Percentiles rank a stretch among this genome's conserved stretches.
Conservation (phyloP, 768 basidiomycete genomes). For the Rubroboletus pulcherrimus region DNA sequence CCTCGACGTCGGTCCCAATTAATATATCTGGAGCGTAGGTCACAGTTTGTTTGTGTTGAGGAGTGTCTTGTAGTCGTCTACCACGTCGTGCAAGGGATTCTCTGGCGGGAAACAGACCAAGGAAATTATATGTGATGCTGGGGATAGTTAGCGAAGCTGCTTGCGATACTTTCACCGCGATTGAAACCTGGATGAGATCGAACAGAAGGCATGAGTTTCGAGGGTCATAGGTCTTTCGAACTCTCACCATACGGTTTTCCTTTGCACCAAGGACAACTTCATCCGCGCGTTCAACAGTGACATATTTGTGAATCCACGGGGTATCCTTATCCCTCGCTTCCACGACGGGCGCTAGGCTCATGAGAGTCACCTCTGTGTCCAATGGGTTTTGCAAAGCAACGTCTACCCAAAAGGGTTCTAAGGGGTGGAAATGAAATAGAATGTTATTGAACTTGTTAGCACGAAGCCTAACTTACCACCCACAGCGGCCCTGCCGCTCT, state of each 20-base stretch:
- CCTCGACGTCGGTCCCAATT: constrained; percentile 58
- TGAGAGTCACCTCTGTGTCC: constrained; percentile 66
- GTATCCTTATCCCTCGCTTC: constrained; percentile 34
- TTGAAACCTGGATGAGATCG: constrained; percentile 46
- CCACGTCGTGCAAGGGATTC: constrained; percentile 74
- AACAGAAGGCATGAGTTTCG: neutral
- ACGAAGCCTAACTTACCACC: constrained; percentile 44
- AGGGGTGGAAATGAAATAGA: constrained; percentile 1
- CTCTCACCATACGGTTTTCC: constrained; percentile 61
- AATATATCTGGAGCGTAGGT: constrained; percentile 69
- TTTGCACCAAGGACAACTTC: constrained; percentile 60
- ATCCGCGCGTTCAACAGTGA: constrained; percentile 57
- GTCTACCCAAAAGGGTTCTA: constrained; percentile 79
- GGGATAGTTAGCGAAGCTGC: constrained; percentile 55
- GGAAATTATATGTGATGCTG: constrained; percentile 62
- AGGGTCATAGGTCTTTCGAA: neutral
- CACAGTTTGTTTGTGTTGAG: constrained; percentile 59
- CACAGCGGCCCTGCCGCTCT: constrained; percentile 56
- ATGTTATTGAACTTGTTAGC: neutral
- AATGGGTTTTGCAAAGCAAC: constrained; percentile 68
- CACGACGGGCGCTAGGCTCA: constrained; percentile 55
- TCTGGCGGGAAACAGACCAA: constrained; percentile 62
- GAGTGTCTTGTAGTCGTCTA: constrained; percentile 70
- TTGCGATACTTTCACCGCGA: constrained; percentile 53
- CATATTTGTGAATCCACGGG: constrained; percentile 35